phyloP scores from a whole-genome alignment of 1,139 yeast genomes.

The Saccharomycopsis crataegensis region DNA sequence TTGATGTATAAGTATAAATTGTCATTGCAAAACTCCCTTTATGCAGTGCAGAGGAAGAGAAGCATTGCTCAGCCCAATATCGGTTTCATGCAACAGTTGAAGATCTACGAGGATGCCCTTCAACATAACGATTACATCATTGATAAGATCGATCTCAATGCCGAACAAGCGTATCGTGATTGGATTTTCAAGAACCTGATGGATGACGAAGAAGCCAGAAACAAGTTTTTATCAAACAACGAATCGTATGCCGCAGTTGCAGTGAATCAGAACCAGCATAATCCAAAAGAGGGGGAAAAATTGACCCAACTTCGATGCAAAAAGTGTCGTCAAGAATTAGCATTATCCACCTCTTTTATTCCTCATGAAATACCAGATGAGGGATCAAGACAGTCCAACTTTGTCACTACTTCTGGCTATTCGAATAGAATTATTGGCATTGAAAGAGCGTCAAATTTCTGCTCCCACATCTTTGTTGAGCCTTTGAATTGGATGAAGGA shows the following conservation, averaged over 20 bases:
- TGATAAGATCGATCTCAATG: slow-evolving; percentile 13
- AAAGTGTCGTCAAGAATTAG: slow-evolving; percentile 57
- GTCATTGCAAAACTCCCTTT: slow-evolving; percentile 52
- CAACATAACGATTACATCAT: slow-evolving; percentile 8
- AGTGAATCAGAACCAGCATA: slow-evolving; percentile 24
- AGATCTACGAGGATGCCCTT: slow-evolving; percentile 43
- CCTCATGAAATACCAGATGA: slow-evolving; percentile 12
- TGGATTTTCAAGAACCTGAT: slow-evolving; percentile 39
- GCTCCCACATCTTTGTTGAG: slow-evolving; percentile 70
- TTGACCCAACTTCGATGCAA: slow-evolving; percentile 53
- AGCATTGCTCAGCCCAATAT: slow-evolving; percentile 63
- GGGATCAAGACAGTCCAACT: slow-evolving; percentile 15
- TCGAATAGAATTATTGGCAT: slow-evolving; percentile 29
- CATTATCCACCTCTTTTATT: slow-evolving; percentile 32
- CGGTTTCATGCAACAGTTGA: slow-evolving; percentile 67
- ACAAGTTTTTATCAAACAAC: slow-evolving; percentile 27
- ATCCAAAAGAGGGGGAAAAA: slow-evolving; percentile 22
- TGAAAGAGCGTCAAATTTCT: slow-evolving; percentile 47
- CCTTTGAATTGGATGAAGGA: slow-evolving; percentile 89
- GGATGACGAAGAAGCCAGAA: slow-evolving; percentile 31
- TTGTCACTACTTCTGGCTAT: slow-evolving; percentile 14
- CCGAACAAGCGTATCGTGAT: slow-evolving; percentile 40
- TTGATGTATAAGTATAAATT: slow-evolving; percentile 68
- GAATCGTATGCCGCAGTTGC: slow-evolving; percentile 24
- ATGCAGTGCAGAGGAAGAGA: slow-evolving; percentile 62